Conservation (phyloP, 75 land plant genomes). For the Azolla pinnata region DNA sequence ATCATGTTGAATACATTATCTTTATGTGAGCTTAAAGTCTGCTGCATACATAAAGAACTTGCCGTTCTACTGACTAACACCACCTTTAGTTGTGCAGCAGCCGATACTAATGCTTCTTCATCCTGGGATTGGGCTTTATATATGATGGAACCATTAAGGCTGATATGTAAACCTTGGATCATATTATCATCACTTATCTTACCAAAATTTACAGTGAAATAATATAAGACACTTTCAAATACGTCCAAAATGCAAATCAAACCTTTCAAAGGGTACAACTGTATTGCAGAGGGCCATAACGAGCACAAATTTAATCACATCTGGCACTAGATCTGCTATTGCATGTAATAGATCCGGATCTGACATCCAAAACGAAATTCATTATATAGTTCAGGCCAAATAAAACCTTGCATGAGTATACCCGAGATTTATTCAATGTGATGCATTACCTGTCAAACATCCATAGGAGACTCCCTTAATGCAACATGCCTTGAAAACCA, state of each 20-base stretch:
- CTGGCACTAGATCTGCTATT: slow-evolving; percentile 38
- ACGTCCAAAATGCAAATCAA: slow-evolving; percentile 1
- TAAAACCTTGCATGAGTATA: too few species aligned
- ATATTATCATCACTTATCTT: neutral
- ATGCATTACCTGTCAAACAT: slow-evolving; percentile 69
- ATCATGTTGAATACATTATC: neutral
- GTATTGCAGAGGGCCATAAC: slow-evolving; percentile 96
- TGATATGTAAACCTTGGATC: slow-evolving; percentile 10
- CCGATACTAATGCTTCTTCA: slow-evolving; percentile 94
- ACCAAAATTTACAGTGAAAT: neutral
- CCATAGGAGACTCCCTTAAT: slow-evolving; percentile 76
- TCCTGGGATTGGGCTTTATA: slow-evolving; percentile 98
- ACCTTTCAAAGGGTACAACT: slow-evolving; percentile 81
- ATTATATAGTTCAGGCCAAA: too few species aligned
- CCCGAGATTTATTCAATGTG: slow-evolving; percentile 54
- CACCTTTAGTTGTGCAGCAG: slow-evolving; percentile 78
- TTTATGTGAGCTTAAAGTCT: neutral
- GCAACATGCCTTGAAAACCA: slow-evolving; percentile 91
- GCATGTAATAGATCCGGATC: slow-evolving; percentile 59
- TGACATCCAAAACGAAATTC: slow-evolving; percentile 19
- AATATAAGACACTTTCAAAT: neutral
- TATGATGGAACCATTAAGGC: slow-evolving; percentile 49
- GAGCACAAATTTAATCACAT: slow-evolving; percentile 62
- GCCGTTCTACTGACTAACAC: slow-evolving; percentile 47
- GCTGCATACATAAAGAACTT: slow-evolving; percentile 51